These are phyloP conservation scores for Globisporangium irregulare DNA, from an alignment of 352 stramenopile genomes.

Conservation along the genomic window DNA sequence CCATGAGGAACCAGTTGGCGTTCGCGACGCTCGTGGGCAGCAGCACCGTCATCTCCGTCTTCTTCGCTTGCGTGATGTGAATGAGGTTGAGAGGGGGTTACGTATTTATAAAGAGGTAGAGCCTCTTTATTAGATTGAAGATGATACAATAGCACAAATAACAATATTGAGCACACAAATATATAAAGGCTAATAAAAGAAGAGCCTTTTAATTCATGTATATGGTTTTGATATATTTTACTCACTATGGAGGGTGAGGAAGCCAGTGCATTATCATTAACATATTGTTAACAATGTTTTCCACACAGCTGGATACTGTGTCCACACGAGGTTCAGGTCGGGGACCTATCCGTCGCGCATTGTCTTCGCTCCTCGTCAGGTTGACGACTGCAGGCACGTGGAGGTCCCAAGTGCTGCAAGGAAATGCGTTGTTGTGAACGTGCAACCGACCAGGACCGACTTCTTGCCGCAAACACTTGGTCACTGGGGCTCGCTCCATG, in stretches of 20 bases:
- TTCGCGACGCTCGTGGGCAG: constrained; percentile 60
- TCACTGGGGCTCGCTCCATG: too few relatives aligned
- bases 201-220: not conserved
- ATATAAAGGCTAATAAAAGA: not conserved
- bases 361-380: too few relatives aligned
- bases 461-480: too few relatives aligned
- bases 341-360: too few relatives aligned
- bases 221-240: not conserved
- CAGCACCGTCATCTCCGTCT: constrained; percentile 59
- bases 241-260: not conserved
- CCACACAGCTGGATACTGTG: too few relatives aligned
- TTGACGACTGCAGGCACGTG: too few relatives aligned
- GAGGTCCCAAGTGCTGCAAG: too few relatives aligned
- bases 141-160: not conserved
- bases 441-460: too few relatives aligned
- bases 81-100: not conserved
- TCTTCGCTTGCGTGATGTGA: not conserved
- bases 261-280: not conserved
- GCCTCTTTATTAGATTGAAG: not conserved
- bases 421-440: too few relatives aligned
- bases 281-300: too few relatives aligned
- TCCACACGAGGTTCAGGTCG: too few relatives aligned
- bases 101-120: not conserved
- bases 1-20: constrained; percentile 68
- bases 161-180: not conserved